A percentile compares a stretch with the other conserved stretches of the same genome.
Conservation (phyloP, 2,329 filamentous ascomycete genomes). For the Aspergillus terreus region DNA sequence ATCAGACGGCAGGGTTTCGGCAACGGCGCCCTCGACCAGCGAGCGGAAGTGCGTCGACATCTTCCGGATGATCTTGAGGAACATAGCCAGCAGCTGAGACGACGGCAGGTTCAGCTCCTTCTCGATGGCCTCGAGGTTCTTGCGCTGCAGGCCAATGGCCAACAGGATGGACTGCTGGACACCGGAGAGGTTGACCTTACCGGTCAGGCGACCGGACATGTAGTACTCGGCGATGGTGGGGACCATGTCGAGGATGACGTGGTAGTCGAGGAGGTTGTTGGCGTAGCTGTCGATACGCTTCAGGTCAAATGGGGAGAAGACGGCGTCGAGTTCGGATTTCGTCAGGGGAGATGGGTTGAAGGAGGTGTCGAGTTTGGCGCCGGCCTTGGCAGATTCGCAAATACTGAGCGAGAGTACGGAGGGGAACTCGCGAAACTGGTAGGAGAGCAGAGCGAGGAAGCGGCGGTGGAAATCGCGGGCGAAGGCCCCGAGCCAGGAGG, state of each 20-base stretch:
- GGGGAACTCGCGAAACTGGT: slow-evolving; percentile 83
- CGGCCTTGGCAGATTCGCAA: slow-evolving; percentile 75
- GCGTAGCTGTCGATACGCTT: slow-evolving; percentile 94
- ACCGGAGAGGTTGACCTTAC: slow-evolving; percentile 67
- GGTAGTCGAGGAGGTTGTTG: slow-evolving; percentile 96
- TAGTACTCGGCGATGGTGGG: slow-evolving; percentile 78
- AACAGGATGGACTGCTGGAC: slow-evolving; percentile 84
- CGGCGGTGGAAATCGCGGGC: slow-evolving; percentile 89
- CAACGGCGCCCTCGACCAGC: slow-evolving; percentile 70
- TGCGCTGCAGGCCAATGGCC: slow-evolving; percentile 86
- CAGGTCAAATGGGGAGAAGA: slow-evolving; percentile 86
- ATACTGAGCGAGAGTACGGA: slow-evolving; percentile 78
- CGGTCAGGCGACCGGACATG: slow-evolving; percentile 72
- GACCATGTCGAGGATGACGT: slow-evolving; percentile 90
- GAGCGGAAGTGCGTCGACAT: slow-evolving; percentile 72
- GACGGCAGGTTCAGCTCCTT: slow-evolving; percentile 71
- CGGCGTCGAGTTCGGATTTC: slow-evolving; percentile 71
- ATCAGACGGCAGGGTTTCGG: slow-evolving; percentile 59
- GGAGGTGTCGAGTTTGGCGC: slow-evolving; percentile 63
- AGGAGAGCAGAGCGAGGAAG: slow-evolving; percentile 86
- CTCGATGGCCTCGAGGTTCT: slow-evolving; percentile 75
- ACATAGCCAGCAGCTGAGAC: slow-evolving; percentile 88
- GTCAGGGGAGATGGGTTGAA: slow-evolving; percentile 56
- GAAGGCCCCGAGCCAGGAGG: slow-evolving; percentile 84
- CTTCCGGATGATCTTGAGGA: slow-evolving; percentile 93